A percentile compares a stretch with the other conserved stretches of the same genome.
Conservation (phyloP, 2,329 filamentous ascomycete genomes). For the Trichoderma atroviride region DNA sequence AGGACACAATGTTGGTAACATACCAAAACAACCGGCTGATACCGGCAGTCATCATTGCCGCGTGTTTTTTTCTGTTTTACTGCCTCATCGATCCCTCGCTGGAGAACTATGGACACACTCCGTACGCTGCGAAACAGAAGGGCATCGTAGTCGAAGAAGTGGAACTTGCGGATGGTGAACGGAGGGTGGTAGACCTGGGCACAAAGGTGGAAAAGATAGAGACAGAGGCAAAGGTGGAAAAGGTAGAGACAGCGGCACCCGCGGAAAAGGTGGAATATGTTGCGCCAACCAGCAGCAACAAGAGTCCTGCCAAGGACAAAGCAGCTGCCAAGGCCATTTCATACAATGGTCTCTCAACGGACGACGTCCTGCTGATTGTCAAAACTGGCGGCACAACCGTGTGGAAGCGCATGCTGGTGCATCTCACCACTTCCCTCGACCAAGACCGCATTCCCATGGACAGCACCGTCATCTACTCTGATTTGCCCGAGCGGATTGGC, state of each 20-base stretch:
- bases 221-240: background rate
- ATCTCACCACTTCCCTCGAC: constrained; percentile 31
- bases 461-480: constrained; percentile 34
- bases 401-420: constrained; percentile 34
- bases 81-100: constrained; percentile 30
- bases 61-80: constrained; percentile 29
- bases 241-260: background rate
- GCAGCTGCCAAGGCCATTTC: constrained; percentile 8
- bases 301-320: background rate
- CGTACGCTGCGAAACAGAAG: background rate
- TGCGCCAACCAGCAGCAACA: constrained; percentile 9
- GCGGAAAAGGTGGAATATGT: constrained; percentile 10
- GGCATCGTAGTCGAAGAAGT: constrained; percentile 13
- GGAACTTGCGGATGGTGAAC: background rate
- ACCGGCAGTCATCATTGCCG: constrained; percentile 32
- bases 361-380: constrained; percentile 34
- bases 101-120: constrained; percentile 25
- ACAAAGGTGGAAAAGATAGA: background rate
- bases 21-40: constrained; percentile 34
- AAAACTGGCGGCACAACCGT: constrained; percentile 35
- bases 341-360: constrained; percentile 26
- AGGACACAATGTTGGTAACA: constrained; percentile 29
- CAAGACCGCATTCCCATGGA: constrained; percentile 25
- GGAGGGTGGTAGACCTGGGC: background rate
- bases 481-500: constrained; percentile 30